phyloP scores from a whole-genome alignment of 352 stramenopile genomes.

The Phytophthora pini region DNA sequence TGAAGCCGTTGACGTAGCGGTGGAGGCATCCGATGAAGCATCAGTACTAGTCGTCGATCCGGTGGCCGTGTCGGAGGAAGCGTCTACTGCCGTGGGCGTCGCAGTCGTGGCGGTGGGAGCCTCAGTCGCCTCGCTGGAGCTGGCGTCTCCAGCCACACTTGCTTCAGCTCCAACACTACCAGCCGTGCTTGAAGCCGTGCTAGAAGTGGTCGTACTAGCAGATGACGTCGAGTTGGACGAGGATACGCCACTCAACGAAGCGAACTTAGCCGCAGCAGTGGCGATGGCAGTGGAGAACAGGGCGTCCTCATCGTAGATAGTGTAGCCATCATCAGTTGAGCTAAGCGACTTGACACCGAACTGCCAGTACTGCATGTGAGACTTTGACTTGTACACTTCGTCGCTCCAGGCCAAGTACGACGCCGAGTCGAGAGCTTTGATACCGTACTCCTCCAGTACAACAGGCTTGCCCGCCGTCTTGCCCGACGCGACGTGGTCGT shows the following conservation, averaged over 20 bases:
- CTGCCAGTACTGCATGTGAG: conserved; percentile 51
- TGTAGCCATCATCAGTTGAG: conserved; percentile 27
- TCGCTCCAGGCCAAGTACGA: conserved; percentile 41
- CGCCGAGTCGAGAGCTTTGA: conserved; percentile 31
- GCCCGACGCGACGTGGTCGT: conserved; percentile 37
- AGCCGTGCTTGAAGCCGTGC: conserved; percentile 1
- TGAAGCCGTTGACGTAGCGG: conserved; percentile 13
- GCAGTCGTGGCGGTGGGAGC: conserved; percentile 17
- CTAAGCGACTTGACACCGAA: conserved; percentile 40
- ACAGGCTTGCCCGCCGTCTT: conserved; percentile 35
- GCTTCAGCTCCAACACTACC: conserved; percentile 17
- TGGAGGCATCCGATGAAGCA: neutral
- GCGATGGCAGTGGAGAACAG: conserved; percentile 25
- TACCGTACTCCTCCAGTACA: conserved; percentile 40
- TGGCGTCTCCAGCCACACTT: conserved; percentile 17
- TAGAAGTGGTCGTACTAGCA: conserved; percentile 8
- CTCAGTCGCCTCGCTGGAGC: conserved; percentile 9
- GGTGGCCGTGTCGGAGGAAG: no score
- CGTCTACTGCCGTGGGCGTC: conserved; percentile 5
- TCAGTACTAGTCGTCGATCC: no score
- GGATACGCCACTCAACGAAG: conserved; percentile 23
- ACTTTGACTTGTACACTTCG: conserved; percentile 30
- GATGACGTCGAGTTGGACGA: conserved; percentile 29
- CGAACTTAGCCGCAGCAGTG: conserved; percentile 30
- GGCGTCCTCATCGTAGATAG: conserved; percentile 31